These are phyloP conservation scores for Suaeda aralocaspica DNA, from an alignment of 148 eudicot species.

Conservation along the genomic window DNA sequence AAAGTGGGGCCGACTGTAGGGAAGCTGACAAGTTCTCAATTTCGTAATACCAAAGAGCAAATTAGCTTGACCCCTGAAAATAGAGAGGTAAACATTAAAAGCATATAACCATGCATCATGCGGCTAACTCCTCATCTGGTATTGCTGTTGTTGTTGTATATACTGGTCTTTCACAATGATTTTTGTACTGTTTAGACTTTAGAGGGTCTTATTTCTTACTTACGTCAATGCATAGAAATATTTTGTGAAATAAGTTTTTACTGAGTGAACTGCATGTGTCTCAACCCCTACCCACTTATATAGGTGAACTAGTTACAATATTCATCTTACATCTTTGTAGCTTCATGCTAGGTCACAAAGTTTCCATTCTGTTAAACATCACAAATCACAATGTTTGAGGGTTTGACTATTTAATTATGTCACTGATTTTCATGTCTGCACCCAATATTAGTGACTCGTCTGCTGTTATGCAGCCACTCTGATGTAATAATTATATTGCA, in stretches of 20 bases:
- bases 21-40: conserved; percentile 5
- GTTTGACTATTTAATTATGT: neutral
- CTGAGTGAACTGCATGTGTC: neutral
- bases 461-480: neutral
- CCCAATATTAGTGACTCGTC: neutral
- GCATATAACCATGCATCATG: neutral
- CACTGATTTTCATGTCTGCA: neutral
- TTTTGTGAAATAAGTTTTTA: neutral
- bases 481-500: neutral
- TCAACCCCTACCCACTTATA: no score
- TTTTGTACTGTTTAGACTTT: neutral
- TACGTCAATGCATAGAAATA: neutral
- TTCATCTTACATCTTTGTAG: no score
- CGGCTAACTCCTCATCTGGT: neutral
- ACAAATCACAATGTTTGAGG: neutral
- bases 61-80: conserved; percentile 5
- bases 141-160: neutral
- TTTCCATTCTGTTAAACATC: neutral
- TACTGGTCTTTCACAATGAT: neutral
- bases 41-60: neutral
- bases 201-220: neutral
- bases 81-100: neutral
- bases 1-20: conserved; percentile 3
- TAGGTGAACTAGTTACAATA: neutral
- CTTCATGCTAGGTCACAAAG: neutral